phyloP scores from a whole-genome alignment of 2,329 filamentous ascomycete species.

The Phialophora macrospora region DNA sequence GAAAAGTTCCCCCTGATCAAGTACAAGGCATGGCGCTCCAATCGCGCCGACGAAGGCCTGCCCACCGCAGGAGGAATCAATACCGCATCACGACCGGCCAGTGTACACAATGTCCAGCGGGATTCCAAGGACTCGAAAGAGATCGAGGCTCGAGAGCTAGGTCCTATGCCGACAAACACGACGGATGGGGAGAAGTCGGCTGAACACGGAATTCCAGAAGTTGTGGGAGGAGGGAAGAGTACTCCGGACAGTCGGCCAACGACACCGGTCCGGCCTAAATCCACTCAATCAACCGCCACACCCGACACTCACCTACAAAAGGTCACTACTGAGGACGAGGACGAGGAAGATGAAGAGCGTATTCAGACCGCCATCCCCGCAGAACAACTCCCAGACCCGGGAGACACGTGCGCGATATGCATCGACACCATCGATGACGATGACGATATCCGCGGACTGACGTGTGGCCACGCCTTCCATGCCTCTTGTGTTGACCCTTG shows the following conservation, averaged over 20 bases:
- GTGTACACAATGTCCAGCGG: conserved; percentile 62
- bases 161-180: conserved; percentile 22
- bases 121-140: conserved; percentile 32
- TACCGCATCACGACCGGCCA: conserved; percentile 66
- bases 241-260: conserved; percentile 24
- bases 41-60: conserved; percentile 79
- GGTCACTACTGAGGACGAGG: conserved; percentile 67
- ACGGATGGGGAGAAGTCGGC: conserved; percentile 27
- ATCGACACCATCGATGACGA: conserved; percentile 93
- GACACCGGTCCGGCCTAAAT: conserved; percentile 31
- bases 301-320: conserved; percentile 43
- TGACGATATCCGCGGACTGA: conserved; percentile 90
- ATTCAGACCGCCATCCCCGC: conserved; percentile 82
- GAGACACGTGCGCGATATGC: conserved; percentile 95
- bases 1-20: conserved; percentile 94
- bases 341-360: conserved; percentile 75
- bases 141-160: conserved; percentile 26
- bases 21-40: conserved; percentile 93
- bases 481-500: conserved; percentile 94
- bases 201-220: conserved; percentile 29
- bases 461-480: conserved; percentile 98
- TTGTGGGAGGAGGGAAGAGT: conserved; percentile 37
- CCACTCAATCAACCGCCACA: conserved; percentile 34
- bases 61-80: conserved; percentile 79
- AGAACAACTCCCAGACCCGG: conserved; percentile 78